Base-by-base conservation (phyloP, 352 stramenopile genomes). In the Peronosclerospora sorghi region DNA sequence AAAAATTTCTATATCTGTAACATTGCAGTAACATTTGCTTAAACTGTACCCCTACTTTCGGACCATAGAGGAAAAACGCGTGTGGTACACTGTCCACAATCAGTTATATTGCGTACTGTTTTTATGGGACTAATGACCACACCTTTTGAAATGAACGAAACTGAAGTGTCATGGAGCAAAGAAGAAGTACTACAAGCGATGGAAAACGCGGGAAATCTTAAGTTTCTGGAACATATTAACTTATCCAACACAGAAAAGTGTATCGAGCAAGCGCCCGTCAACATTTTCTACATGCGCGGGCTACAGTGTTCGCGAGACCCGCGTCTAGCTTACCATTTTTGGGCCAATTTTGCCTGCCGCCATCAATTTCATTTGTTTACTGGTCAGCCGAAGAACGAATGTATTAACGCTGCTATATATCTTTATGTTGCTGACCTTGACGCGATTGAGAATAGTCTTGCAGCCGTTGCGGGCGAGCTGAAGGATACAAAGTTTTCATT, bases 351-450 rank as follows among this genome's bases (percentile, higher is more conserved):
- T 24, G 73, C 65, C 0, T 54, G 45, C 8, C 68, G 72, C 47
- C 73, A 80, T 53, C 73, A 85, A 55, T 85, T 85, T 49, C 73
- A 85, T 42, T 43, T 85, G 19, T 83, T 85, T 51, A 81, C 73
- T 19, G 39, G 66, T 21, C 69, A 85, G 51, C 44, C 61, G 29
- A 65, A 75, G 48, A 54, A 67, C 51, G 70, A 85, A 48, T 68
- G 57, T 43, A 75, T 85, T 37, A 61, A 73, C 20, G 70, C 65
- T 26, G 42, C 45, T 15, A 81, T 83, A 51, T 76, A 63, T 41
- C 52, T 85, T 19, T 85, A 80, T 47, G 72, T 78, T 44, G 56
- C 67, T 1, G 54, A 75, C 48, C 43, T 85, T 35, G 63, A 85
- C 49, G 56, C 54, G 8, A 65, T 83, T 14, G 68, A 77, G 51